These are phyloP conservation scores for Hypoxylon fuscum DNA, from an alignment of 495 filamentous ascomycete genomes.

Conservation along the genomic window DNA sequence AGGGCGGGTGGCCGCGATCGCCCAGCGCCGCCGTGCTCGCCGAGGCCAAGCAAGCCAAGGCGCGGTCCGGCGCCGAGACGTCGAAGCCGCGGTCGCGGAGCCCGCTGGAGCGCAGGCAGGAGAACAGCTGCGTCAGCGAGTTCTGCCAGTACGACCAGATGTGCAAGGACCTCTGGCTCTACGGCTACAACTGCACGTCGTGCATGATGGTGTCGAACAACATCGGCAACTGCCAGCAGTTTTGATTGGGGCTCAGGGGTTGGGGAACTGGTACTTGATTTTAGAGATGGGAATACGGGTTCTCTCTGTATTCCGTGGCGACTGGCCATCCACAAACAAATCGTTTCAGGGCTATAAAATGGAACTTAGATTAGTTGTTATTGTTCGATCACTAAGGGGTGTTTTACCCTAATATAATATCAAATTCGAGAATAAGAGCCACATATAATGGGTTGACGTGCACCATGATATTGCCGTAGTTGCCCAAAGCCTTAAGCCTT, in stretches of 20 bases:
- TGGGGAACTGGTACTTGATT: neutral
- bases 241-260: neutral
- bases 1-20: conserved; percentile 9
- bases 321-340: too few relatives aligned
- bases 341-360: too few relatives aligned
- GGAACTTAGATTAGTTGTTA: neutral
- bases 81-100: conserved; percentile 19
- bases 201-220: conserved; percentile 28
- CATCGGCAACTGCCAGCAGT: conserved; percentile 32
- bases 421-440: too few relatives aligned
- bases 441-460: too few relatives aligned
- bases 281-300: neutral
- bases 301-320: too few relatives aligned
- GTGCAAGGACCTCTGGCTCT: conserved; percentile 22
- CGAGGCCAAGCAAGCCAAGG: conserved; percentile 20
- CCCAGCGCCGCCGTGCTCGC: conserved; percentile 22
- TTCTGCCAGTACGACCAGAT: conserved; percentile 26
- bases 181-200: conserved; percentile 27
- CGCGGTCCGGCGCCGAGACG: neutral
- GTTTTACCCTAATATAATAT: too few relatives aligned
- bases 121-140: conserved; percentile 29
- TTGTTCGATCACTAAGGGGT: too few relatives aligned
- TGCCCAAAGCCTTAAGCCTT: too few relatives aligned
- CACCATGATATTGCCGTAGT: too few relatives aligned
- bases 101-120: conserved; percentile 16